phyloP scores from a whole-genome alignment of 768 basidiomycete species.

The Tylopilus rubrobrunneus region DNA sequence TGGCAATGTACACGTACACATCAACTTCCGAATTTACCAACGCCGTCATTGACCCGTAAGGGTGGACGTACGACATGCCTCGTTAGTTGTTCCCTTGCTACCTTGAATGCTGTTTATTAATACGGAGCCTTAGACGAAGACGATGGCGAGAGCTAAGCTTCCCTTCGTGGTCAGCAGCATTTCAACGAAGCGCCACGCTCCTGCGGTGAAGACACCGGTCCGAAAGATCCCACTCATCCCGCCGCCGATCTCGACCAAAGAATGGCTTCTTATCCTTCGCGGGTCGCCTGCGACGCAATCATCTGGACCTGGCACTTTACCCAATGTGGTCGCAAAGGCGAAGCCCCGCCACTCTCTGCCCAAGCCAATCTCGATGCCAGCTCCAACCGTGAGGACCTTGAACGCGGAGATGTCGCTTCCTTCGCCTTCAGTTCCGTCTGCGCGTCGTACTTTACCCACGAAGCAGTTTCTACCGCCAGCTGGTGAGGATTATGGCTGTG shows the following conservation, averaged over 20 bases:
- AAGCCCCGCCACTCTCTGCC: not conserved
- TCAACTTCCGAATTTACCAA: not conserved
- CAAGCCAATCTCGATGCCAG: not conserved
- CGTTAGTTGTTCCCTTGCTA: not conserved
- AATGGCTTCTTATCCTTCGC: not conserved
- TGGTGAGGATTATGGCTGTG: not conserved
- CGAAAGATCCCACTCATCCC: too few relatives aligned
- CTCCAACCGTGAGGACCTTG: not conserved
- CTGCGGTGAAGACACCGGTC: not conserved
- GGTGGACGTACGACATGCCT: too few relatives aligned
- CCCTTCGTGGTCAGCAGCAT: constrained; percentile 11
- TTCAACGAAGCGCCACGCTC: not conserved
- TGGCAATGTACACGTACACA: not conserved
- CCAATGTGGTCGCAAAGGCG: not conserved
- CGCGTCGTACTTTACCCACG: not conserved
- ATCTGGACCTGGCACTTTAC: not conserved
- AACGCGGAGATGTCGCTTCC: not conserved
- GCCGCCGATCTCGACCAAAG: not conserved
- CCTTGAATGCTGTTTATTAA: not conserved
- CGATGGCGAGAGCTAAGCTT: not conserved
- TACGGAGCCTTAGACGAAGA: not conserved
- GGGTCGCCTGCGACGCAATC: not conserved
- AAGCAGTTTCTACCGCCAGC: not conserved
- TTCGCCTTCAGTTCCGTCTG: not conserved
- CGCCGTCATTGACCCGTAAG: not conserved